phyloP scores from a whole-genome alignment of 345 rosid species.

The Aegle marmelos region DNA sequence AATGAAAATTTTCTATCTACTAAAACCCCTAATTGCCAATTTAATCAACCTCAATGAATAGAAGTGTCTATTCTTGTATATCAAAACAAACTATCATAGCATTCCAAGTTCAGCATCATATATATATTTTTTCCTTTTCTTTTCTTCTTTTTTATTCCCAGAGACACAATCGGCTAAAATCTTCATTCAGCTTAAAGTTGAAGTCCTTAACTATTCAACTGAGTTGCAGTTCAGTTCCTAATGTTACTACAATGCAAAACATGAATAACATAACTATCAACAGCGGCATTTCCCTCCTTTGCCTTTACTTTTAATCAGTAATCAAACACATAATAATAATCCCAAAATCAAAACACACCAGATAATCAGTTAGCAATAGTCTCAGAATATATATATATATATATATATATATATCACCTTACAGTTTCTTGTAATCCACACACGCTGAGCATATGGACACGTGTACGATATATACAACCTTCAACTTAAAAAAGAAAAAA shows the following conservation, averaged over 20 bases:
- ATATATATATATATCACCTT: slow-evolving; percentile 49
- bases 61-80: background rate
- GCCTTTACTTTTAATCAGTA: background rate
- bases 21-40: background rate
- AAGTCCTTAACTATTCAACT: background rate
- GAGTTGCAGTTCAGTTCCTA: background rate
- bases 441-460: slow-evolving; percentile 84
- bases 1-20: background rate
- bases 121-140: background rate
- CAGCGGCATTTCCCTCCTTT: background rate
- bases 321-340: background rate
- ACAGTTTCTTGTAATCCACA: slow-evolving; percentile 72
- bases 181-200: background rate
- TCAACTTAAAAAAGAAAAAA: slow-evolving; percentile 9
- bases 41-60: background rate
- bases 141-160: background rate
- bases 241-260: background rate
- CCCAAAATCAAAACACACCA: background rate
- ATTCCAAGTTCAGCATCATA: background rate
- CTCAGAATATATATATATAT: background rate
- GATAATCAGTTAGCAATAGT: background rate
- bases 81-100: too few species aligned
- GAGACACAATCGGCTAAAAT: background rate
- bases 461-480: slow-evolving; percentile 72
- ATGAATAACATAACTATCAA: background rate